Evolutionary conservation across 1,284 basidiomycete species (phyloP), one percentile per base, ranked within the genome.

Genomic region (Takashimella koratensis): DNA sequence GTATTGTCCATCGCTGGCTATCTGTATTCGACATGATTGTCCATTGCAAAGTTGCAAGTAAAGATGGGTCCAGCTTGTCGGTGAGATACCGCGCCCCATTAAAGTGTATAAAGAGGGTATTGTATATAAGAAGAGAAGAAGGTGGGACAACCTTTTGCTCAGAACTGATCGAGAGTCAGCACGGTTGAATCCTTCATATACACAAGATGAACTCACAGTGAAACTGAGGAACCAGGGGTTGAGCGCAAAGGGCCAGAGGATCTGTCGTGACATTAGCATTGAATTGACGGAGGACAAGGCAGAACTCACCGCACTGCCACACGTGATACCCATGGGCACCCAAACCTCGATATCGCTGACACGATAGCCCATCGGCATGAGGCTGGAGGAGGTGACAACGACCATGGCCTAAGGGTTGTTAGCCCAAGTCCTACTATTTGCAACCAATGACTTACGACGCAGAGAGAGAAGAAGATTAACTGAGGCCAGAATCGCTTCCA

Each of bases 401-500:
- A 67, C 61, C 47, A 57, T 58, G n/a, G 51, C 51, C 67, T 66
- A 23, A 25, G 10, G 4, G 19, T 25, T 4, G 11, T 36, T 16
- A 36, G 30, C 30, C 16, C 8, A 36, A 8, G 30, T 36, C 30
- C n/a, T n/a, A 11, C 13, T 20, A 12, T 23, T 10, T 20, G 30
- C 20, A 23, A 6, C 19, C 20, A 19, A 43, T 24, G 11, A 48
- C 68, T 76, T 2, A 76, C 79, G 42, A 83, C 71, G 24, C 77
- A 56, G 25, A 80, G 20, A 47, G 81, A 62, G 49, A 78, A 84
- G 41, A 89, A 57, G 23, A 82, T 54, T 54, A 92, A 78, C 43
- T 84, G 78, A 21, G 84, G 65, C 73, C 86, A 83, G 76, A 88
- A 88, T 13, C 86, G 82, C 62, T 85, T 83, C 67, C 85, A 76